These are phyloP conservation scores for Shiraia sp. DNA, from an alignment of 2,329 filamentous ascomycete genomes.

Conservation along the genomic window DNA sequence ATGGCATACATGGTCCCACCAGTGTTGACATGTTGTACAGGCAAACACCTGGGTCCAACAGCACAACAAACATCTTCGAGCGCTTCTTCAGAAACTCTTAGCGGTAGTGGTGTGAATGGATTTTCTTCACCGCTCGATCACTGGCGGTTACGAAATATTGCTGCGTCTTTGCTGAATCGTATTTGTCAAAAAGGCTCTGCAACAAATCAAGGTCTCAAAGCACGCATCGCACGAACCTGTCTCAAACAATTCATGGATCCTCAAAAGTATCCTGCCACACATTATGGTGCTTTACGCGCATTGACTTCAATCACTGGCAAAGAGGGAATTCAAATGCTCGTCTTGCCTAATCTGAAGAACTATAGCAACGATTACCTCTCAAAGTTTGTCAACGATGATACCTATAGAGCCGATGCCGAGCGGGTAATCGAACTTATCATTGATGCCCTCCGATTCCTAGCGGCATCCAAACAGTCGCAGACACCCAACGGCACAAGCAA, in stretches of 20 bases:
- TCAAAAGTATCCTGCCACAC: slow-evolving; percentile 76
- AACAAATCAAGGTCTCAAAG: slow-evolving; percentile 79
- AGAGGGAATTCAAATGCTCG: slow-evolving; percentile 64
- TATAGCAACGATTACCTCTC: slow-evolving; percentile 64
- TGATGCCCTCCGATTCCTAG: slow-evolving; percentile 58
- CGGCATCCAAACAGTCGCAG: slow-evolving; percentile 47
- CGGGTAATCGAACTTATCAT: slow-evolving; percentile 63
- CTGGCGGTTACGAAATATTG: slow-evolving; percentile 81
- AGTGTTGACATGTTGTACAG: slow-evolving; percentile 88
- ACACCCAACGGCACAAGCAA: slow-evolving; percentile 45
- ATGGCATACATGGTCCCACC: slow-evolving; percentile 76
- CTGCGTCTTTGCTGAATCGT: slow-evolving; percentile 77
- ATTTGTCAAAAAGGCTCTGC: slow-evolving; percentile 81
- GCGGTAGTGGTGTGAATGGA: slow-evolving; percentile 37
- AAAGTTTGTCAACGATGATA: slow-evolving; percentile 55
- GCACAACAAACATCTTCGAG: slow-evolving; percentile 55
- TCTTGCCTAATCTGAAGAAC: slow-evolving; percentile 67
- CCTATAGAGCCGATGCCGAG: slow-evolving; percentile 62
- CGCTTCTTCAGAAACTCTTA: slow-evolving; percentile 52
- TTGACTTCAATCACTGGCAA: slow-evolving; percentile 75
- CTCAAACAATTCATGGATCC: slow-evolving; percentile 91
- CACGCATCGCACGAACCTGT: slow-evolving; percentile 89
- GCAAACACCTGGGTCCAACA: slow-evolving; percentile 72
- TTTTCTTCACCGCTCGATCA: slow-evolving; percentile 52
- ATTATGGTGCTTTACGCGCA: slow-evolving; percentile 86